Base-by-base conservation (phyloP, 495 filamentous ascomycete species). In the Pseudomonodictys pantanalensis region DNA sequence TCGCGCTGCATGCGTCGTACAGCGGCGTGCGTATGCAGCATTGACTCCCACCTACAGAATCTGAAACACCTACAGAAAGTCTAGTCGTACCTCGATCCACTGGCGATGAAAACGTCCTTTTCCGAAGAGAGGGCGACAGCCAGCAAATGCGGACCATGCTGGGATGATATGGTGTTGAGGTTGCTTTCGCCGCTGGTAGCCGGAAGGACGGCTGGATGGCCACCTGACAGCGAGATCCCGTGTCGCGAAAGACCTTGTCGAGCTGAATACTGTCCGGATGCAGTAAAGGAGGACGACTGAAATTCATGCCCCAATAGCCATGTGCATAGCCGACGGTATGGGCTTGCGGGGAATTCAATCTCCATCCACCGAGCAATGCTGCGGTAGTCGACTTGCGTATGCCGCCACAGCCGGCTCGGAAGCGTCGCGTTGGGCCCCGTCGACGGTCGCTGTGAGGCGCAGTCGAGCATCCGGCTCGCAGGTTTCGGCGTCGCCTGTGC, bases 391-490 rank as follows among this genome's bases (percentile, higher is more conserved):
- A 55, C n/a, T 52, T 41, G 33, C 26, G 33, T 30, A 52, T 45
- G 46, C 57, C 62, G 56, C 62, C 62, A 65, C 62, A 59, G 15
- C 56, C 57, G 62, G 50, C 49, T 48, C 43, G 56, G 49, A 48
- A 38, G 15, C 30, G 26, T 29, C 41, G 47, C 49, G 45, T 10
- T 10, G 28, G 33, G 30, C 41, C 52, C 32, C 51, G 52, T 28
- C 20, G 43, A 52, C 45, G 23, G 48, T 18, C 43, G 33, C 48
- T 43, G 48, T 54, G 62, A 65, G 62, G 62, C 62, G 62, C 62
- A 65, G 62, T 57, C 56, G 20, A 24, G 23, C 26, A 46, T 49
- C 62, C 54, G 56, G 7, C 38, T 47, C 43, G 15, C 48, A 65
- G 62, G 56, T 42, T 25, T 58, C 56, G 57, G 56, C 17, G 52